Base-by-base conservation (phyloP, 192 early-diverging fungal species). In the Coemansia sp. region DNA sequence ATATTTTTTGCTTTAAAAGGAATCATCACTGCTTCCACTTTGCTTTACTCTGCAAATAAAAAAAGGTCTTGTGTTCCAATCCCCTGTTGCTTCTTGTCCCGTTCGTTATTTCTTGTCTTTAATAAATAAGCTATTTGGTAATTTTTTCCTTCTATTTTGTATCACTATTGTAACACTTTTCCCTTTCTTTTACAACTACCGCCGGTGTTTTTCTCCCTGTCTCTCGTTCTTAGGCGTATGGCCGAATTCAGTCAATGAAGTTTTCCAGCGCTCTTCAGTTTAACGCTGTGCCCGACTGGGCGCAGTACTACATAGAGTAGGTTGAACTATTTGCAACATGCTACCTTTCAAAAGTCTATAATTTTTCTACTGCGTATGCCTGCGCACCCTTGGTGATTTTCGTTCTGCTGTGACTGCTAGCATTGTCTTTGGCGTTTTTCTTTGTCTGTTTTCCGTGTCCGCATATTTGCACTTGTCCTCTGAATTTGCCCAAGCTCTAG, bases 221-320 rank as follows among this genome's bases (percentile, higher is more conserved):
- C n/a, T n/a, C n/a, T n/a, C n/a, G 25, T 34, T 42, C 22, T 14
- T 25, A 6, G 51, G 57, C 57, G 57, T 36, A 59, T 59, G 57
- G 11, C 57, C 40, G 57, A 40, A 59, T 59, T 59, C 34, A 10
- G 36, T 25, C 56, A 30, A 95, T 97, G 94, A 97, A 97, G 85
- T 97, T 97, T 67, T 92, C 93, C 22, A 91, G 92, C 74, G 88
- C 90, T 28, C 85, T 98, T 52, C 91, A 94, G 80, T 89, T 98
- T 69, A 98, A 98, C 68, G 88, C 92, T 36, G 91, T 92, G 33
- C 91, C 91, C 60, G 91, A 92, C 75, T 92, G 91, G 91, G 85
- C 88, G 72, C 89, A 89, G 62, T 86, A 89, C 66, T 92, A 92
- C 66, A 36, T 92, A 58, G 86, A 87, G 87, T 91, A 48, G 31